Conservation (phyloP, 768 basidiomycete genomes). For the Russula brevipes region DNA sequence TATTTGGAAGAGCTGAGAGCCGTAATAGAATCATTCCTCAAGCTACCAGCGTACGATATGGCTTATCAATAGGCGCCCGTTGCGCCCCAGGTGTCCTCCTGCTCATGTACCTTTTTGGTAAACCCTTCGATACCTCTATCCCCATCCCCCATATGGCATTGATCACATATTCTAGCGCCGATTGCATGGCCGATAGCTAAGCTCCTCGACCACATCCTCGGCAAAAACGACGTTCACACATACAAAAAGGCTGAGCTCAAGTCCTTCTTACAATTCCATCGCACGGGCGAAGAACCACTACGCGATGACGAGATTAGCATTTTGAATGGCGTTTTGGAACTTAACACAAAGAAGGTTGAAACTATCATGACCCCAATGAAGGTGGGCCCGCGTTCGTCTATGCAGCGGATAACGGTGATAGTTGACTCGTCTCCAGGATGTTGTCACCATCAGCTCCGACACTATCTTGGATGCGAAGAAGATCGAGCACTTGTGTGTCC, state of each 20-base stretch:
- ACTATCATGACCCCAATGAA: conserved; percentile 55
- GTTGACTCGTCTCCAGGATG: conserved; percentile 48
- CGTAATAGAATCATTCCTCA: conserved; percentile 55
- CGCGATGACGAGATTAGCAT: conserved; percentile 80
- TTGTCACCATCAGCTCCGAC: conserved; percentile 73
- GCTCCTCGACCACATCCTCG: conserved; percentile 77
- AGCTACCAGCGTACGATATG: conserved; percentile 66
- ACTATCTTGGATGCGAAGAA: conserved; percentile 71
- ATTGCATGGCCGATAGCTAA: conserved; percentile 58
- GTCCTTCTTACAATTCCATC: conserved; percentile 72
- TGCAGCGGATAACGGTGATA: background rate
- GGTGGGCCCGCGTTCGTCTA: conserved; percentile 27
- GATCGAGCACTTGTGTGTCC: conserved; percentile 66
- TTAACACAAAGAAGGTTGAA: conserved; percentile 64
- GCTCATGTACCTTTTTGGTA: conserved; percentile 49
- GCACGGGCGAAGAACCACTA: conserved; percentile 69
- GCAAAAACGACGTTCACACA: conserved; percentile 62
- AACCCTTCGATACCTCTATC: conserved; percentile 16
- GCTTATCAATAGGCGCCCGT: conserved; percentile 49
- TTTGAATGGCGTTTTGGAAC: conserved; percentile 71
- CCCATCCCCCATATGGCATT: background rate
- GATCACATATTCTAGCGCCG: conserved; percentile 34
- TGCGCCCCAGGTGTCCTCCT: conserved; percentile 48
- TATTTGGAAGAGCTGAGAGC: background rate
- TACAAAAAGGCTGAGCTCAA: conserved; percentile 70